These are phyloP conservation scores for Pyricularia pennisetigena DNA, from an alignment of 2,329 filamentous ascomycete genomes.

Conservation along the genomic window DNA sequence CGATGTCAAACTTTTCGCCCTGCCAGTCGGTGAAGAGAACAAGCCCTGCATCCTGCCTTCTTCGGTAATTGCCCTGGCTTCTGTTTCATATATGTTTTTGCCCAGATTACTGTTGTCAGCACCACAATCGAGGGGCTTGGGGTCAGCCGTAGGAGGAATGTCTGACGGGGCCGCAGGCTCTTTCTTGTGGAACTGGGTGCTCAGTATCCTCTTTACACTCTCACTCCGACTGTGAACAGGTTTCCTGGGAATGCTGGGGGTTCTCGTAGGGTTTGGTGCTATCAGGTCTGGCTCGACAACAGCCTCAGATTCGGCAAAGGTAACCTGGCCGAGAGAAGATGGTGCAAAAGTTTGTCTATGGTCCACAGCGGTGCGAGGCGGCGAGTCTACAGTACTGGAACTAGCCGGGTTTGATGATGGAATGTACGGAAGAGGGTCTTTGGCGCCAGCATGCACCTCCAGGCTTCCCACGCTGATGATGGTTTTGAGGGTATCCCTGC, in stretches of 20 bases:
- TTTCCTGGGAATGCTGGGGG: constrained; percentile 22
- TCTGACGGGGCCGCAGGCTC: neutral
- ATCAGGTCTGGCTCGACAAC: neutral
- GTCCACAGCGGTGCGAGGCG: constrained; percentile 1
- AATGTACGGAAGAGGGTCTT: neutral
- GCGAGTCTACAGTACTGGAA: neutral
- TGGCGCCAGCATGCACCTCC: constrained; percentile 16
- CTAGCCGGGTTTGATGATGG: neutral
- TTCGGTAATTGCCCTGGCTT: constrained; percentile 12
- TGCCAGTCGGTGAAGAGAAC: constrained; percentile 10
- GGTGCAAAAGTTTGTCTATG: constrained; percentile 16
- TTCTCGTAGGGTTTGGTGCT: neutral
- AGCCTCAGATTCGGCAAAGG: neutral
- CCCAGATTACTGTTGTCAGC: constrained; percentile 14
- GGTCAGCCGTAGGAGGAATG: constrained; percentile 9
- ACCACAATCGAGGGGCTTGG: constrained; percentile 12
- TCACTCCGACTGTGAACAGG: constrained; percentile 14
- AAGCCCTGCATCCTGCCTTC: constrained; percentile 4
- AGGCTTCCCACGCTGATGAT: constrained; percentile 40
- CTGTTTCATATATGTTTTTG: constrained; percentile 18
- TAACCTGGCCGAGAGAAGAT: constrained; percentile 13
- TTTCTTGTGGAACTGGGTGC: neutral
- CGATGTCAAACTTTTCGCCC: constrained; percentile 21
- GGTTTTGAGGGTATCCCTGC: constrained; percentile 37
- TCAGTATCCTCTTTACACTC: neutral